Conservation (phyloP, 805 yeast species). For the Ascoidea rubescens region DNA sequence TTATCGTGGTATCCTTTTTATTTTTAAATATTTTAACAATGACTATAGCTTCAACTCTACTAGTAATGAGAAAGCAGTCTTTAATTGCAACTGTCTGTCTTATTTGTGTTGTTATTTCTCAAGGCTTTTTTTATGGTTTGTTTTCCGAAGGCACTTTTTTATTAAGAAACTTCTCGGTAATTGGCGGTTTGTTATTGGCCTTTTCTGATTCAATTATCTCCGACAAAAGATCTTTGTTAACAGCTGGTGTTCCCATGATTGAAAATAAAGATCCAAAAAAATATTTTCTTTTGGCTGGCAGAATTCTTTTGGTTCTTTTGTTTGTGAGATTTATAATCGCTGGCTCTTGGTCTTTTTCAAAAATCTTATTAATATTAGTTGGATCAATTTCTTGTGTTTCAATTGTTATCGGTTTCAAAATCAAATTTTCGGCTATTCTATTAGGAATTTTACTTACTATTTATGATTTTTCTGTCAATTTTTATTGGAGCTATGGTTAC, state of each 20-base stretch:
- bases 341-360: slow-evolving; percentile 54
- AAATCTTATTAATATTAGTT: slow-evolving; percentile 48
- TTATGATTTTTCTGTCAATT: slow-evolving; percentile 70
- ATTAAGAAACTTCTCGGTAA: slow-evolving; percentile 75
- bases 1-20: slow-evolving; percentile 65
- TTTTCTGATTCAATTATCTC: slow-evolving; percentile 76
- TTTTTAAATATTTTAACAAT: slow-evolving; percentile 49
- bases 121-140: slow-evolving; percentile 82
- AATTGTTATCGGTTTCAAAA: slow-evolving; percentile 85
- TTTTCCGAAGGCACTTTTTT: slow-evolving; percentile 71
- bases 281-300: slow-evolving; percentile 75
- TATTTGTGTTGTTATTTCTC: slow-evolving; percentile 58
- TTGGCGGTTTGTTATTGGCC: slow-evolving; percentile 84
- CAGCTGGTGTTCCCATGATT: slow-evolving; percentile 70
- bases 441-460: slow-evolving; percentile 54
- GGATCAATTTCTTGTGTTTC: slow-evolving; percentile 62
- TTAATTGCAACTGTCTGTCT: slow-evolving; percentile 59
- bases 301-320: slow-evolving; percentile 71
- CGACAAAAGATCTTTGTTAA: slow-evolving; percentile 46
- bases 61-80: slow-evolving; percentile 55
- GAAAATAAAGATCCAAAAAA: slow-evolving; percentile 62
- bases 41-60: slow-evolving; percentile 58
- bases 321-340: slow-evolving; percentile 77
- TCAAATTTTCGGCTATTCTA: slow-evolving; percentile 71
- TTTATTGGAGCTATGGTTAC: slow-evolving; percentile 71